Conservation (phyloP, 164 flowering plant genomes). For the Paratinospora sagittata region DNA sequence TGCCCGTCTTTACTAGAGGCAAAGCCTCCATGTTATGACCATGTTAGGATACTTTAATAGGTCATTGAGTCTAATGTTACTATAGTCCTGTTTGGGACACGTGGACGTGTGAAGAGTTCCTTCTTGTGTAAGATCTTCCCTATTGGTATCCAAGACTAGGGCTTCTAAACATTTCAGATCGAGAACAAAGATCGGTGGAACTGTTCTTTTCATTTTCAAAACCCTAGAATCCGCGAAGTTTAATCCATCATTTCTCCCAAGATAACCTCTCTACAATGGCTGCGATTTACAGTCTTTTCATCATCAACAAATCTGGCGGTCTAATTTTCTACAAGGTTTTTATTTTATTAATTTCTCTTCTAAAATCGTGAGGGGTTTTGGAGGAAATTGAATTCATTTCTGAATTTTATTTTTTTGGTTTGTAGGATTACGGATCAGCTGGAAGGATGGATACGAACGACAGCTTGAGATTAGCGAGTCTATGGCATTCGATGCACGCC, state of each 20-base stretch:
- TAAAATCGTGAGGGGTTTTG: not conserved
- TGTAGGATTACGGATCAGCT: slow-evolving; percentile 75
- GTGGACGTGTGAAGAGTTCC: too few relatives aligned
- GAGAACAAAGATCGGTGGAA: too few relatives aligned
- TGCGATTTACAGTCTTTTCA: slow-evolving; percentile 87
- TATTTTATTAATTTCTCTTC: not conserved
- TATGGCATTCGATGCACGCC: slow-evolving; percentile 98
- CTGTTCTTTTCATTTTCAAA: too few relatives aligned
- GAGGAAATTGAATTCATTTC: not conserved
- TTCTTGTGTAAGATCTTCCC: too few relatives aligned
- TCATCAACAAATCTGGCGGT: slow-evolving; percentile 96
- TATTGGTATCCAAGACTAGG: too few relatives aligned
- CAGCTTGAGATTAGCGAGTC: slow-evolving; percentile 82
- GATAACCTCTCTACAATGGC: slow-evolving; percentile 53
- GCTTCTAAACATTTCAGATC: too few relatives aligned
- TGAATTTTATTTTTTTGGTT: not conserved
- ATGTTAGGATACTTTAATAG: too few relatives aligned
- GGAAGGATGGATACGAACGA: slow-evolving; percentile 96
- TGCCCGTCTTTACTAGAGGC: too few relatives aligned
- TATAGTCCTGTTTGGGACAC: too few relatives aligned
- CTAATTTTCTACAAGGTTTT: slow-evolving; percentile 81
- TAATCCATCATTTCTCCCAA: not conserved
- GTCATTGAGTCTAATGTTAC: too few relatives aligned
- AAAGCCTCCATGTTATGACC: too few relatives aligned
- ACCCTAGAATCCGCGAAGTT: too few relatives aligned